Percentiles rank a stretch among this genome's conserved stretches.
These are phyloP conservation scores for Malassezia restricta DNA, from an alignment of 1,284 basidiomycete species.

Conservation along the genomic window DNA sequence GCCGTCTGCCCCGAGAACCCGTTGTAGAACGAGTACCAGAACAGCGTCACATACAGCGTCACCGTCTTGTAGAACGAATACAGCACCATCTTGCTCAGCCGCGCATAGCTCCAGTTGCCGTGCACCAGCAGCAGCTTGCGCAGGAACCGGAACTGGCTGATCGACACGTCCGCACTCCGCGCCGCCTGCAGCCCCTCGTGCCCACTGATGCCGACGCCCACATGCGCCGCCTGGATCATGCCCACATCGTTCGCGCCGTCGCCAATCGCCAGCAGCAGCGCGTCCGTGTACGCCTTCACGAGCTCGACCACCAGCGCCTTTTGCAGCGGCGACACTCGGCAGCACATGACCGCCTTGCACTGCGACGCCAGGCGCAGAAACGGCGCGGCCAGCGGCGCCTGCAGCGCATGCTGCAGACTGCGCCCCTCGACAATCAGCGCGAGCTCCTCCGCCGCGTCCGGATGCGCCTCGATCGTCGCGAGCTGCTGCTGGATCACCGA, in stretches of 20 bases:
- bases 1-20: slow-evolving; percentile 97
- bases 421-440: slow-evolving; percentile 95
- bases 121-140: slow-evolving; percentile 93
- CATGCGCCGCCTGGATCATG: slow-evolving; percentile 58
- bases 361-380: slow-evolving; percentile 93
- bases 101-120: slow-evolving; percentile 93
- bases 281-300: slow-evolving; percentile 87
- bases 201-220: slow-evolving; percentile 94
- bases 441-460: slow-evolving; percentile 83
- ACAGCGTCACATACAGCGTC: slow-evolving; percentile 89
- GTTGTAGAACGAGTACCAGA: slow-evolving; percentile 76
- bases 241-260: slow-evolving; percentile 56
- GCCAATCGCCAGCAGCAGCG: slow-evolving; percentile 82
- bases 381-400: slow-evolving; percentile 68
- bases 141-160: slow-evolving; percentile 93
- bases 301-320: slow-evolving; percentile 97
- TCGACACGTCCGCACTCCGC: slow-evolving; percentile 87
- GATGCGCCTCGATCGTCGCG: slow-evolving; percentile 83
- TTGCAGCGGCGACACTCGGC: slow-evolving; percentile 92
- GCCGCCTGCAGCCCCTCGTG: slow-evolving; percentile 97
- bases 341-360: slow-evolving; percentile 97
- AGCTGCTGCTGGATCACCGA: slow-evolving; percentile 79
- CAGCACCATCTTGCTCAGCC: slow-evolving; percentile 85
- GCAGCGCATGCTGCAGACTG: slow-evolving; percentile 74
- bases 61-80: slow-evolving; percentile 60